A percentile compares a stretch with the other conserved stretches of the same genome.
Evolutionary conservation across 768 basidiomycete species (phyloP).

Genomic region (Mycena latifolia): DNA sequence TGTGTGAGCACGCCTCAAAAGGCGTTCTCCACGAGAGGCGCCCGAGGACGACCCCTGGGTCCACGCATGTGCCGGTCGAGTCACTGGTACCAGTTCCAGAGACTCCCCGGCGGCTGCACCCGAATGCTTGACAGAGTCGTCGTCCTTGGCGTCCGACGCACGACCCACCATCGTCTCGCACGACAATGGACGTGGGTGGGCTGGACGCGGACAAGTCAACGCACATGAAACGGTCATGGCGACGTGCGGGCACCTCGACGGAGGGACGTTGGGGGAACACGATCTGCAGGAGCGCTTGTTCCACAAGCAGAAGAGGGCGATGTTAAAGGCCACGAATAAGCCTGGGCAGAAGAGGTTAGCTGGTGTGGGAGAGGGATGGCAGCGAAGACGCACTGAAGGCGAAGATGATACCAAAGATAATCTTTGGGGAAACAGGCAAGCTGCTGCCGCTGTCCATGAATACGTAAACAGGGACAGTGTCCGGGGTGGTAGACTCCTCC

Average conservation of each 20-base stretch:
- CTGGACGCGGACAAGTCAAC: not conserved
- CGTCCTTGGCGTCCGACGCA: not conserved
- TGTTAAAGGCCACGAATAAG: not conserved
- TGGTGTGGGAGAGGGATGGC: not conserved
- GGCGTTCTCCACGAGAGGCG: no score
- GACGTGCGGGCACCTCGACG: not conserved
- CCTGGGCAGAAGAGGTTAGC: not conserved
- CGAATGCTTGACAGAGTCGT: no score
- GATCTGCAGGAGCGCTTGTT: not conserved
- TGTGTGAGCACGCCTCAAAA: no score
- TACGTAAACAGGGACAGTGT: not conserved
- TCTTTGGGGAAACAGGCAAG: not conserved
- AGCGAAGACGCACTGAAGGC: not conserved
- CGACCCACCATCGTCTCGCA: not conserved
- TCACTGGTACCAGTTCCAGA: no score
- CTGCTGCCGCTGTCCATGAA: not conserved
- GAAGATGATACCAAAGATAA: not conserved
- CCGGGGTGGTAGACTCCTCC: no score
- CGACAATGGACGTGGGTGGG: not conserved
- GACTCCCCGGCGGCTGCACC: no score
- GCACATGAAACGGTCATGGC: not conserved
- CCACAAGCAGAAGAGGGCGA: not conserved
- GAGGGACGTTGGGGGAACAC: not conserved
- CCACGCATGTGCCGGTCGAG: no score
- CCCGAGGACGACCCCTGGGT: no score